phyloP scores from a whole-genome alignment of 305 asterid species.

The Fraxinus albicans region DNA sequence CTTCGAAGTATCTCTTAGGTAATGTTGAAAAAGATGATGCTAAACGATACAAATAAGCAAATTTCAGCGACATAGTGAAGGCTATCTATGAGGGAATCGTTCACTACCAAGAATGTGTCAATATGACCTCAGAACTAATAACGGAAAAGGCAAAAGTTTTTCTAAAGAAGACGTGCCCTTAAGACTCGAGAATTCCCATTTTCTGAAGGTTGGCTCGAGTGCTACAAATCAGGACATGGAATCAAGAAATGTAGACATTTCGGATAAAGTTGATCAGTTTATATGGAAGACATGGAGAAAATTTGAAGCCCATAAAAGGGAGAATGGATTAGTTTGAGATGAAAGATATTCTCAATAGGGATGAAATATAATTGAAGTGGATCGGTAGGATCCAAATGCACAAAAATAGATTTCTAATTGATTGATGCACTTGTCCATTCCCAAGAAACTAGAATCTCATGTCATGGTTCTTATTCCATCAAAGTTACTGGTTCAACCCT shows the following conservation, averaged over 20 bases:
- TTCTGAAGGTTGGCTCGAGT: neutral
- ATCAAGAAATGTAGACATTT: neutral
- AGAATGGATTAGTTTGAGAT: neutral
- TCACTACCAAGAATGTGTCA: neutral
- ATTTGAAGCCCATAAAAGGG: neutral
- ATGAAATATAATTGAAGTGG: neutral
- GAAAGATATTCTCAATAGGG: neutral
- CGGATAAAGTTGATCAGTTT: neutral
- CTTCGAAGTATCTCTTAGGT: no score
- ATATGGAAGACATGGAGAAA: neutral
- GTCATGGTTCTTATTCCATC: no score
- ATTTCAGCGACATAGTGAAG: no score
- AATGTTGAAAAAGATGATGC: no score
- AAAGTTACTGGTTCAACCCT: no score
- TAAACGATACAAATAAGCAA: no score
- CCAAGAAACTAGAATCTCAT: no score
- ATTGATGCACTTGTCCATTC: no score
- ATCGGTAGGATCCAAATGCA: no score
- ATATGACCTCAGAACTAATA: neutral
- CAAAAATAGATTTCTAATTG: no score
- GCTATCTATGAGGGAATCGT: no score
- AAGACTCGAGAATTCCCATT: neutral
- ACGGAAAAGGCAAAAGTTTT: neutral
- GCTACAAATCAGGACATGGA: neutral
- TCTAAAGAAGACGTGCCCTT: neutral